Base-by-base conservation (phyloP, 257 asterid genomes). In the Prunella vulgaris region DNA sequence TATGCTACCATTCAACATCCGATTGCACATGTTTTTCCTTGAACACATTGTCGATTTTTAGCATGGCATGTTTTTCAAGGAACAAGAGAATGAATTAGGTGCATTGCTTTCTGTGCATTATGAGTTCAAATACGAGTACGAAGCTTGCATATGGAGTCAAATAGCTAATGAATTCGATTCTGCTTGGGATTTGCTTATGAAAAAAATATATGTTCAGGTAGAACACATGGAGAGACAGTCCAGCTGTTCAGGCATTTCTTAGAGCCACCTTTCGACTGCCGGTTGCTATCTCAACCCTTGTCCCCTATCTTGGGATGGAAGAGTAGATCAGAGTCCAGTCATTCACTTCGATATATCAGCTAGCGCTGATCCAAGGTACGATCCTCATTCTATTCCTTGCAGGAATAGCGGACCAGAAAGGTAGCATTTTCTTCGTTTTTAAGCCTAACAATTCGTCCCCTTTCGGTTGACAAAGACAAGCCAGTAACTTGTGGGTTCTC, bases 131-230 rank as follows among this genome's bases (percentile, higher is more conserved):
- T 84, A 82, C 56, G 96, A 88, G 78, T 93, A 85, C 25, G 96
- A 93, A 73, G 70, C 90, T 59, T 93, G 97, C 81, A 82, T 70
- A 58, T 96, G 85, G 82, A 90, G 90, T 49, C 91, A 88, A 75
- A 82, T 95, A 2, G 85, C 93, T n/a, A 79, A 80, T 68, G 96
- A 93, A 60, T 90, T 93, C 64, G 98, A 93, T 69, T 86, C 96
- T 10, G 81, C 95, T 33, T 93, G 98, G 98, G 84, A 82, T 75
- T 73, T 86, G 79, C 91, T 93, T 53, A 75, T 85, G 75, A 81
- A 77, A 81, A 90, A 90, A 70, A n/a, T 90, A 84, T 69, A 78
- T 72, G 75, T 77, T 90, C 70, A 83, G 81, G 40, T 93, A 88
- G 40, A 86, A 84, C 18, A 27, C 78, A 14, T 92, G 97, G 97